phyloP scores from a whole-genome alignment of 495 filamentous ascomycete genomes.

The Chaetomium fimeti region DNA sequence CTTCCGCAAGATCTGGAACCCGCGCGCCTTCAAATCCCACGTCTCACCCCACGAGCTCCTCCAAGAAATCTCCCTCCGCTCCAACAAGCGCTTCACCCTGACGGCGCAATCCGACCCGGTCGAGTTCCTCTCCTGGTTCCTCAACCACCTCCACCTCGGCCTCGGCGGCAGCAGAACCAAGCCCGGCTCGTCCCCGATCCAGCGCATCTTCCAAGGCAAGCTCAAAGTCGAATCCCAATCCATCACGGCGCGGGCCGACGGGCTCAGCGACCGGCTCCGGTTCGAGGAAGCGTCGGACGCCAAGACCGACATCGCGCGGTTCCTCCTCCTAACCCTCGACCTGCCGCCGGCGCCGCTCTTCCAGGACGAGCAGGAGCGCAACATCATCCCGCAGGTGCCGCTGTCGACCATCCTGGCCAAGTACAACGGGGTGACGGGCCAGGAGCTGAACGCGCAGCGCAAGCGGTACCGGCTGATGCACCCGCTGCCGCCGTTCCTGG shows the following conservation, averaged over 20 bases:
- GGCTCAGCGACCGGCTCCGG: slow-evolving; percentile 72
- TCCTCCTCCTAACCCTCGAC: slow-evolving; percentile 88
- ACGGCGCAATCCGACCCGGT: slow-evolving; percentile 92
- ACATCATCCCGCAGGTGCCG: slow-evolving; percentile 95
- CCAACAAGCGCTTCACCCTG: slow-evolving; percentile 88
- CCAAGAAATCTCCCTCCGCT: slow-evolving; percentile 86
- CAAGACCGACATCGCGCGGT: slow-evolving; percentile 70
- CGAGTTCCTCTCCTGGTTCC: slow-evolving; percentile 95
- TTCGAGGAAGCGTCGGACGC: slow-evolving; percentile 90
- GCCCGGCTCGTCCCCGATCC: slow-evolving; percentile 75
- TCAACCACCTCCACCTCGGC: slow-evolving; percentile 89
- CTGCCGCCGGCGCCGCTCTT: slow-evolving; percentile 93
- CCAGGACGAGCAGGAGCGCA: slow-evolving; percentile 83
- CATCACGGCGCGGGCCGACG: slow-evolving; percentile 89
- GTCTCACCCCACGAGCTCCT: slow-evolving; percentile 97
- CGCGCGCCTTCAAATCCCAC: slow-evolving; percentile 92
- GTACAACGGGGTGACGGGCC: slow-evolving; percentile 85
- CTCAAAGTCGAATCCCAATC: slow-evolving; percentile 90
- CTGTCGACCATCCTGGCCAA: slow-evolving; percentile 87
- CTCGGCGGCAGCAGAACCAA: slow-evolving; percentile 88
- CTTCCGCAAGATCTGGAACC: slow-evolving; percentile 97
- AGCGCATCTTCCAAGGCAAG: slow-evolving; percentile 88
- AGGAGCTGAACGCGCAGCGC: slow-evolving; percentile 82
- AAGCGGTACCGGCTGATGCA: slow-evolving; percentile 88
- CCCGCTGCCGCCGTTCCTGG: slow-evolving; percentile 85